Evolutionary conservation across 2,329 filamentous ascomycete species (phyloP).

Genomic region (Phialemoniopsis sp.): DNA sequence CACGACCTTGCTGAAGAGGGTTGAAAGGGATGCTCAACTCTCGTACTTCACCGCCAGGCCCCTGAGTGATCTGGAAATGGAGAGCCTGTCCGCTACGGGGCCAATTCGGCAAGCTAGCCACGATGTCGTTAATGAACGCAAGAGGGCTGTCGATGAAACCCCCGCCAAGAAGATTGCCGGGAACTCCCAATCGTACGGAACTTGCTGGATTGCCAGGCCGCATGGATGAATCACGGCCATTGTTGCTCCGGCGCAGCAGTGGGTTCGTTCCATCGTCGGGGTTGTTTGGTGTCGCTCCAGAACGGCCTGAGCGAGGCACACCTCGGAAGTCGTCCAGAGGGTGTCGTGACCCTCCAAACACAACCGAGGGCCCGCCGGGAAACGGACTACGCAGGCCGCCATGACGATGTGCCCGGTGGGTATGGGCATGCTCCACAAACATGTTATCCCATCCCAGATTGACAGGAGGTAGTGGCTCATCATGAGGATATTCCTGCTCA

Average conservation of each 20-base stretch:
- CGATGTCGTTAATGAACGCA: constrained; percentile 50
- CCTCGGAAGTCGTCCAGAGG: constrained; percentile 30
- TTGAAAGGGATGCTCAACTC: constrained; percentile 42
- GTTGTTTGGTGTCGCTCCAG: constrained; percentile 47
- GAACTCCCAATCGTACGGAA: too few species aligned
- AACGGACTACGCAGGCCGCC: constrained; percentile 53
- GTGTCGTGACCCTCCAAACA: constrained; percentile 55
- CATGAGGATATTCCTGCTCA: constrained; percentile 53
- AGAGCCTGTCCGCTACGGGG: constrained; percentile 46
- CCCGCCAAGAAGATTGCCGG: too few species aligned
- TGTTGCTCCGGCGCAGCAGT: constrained; percentile 61
- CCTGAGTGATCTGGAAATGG: constrained; percentile 55
- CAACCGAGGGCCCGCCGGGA: constrained; percentile 39
- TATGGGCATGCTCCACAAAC: constrained; percentile 43
- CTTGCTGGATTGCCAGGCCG: constrained; percentile 37
- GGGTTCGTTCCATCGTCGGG: constrained; percentile 85
- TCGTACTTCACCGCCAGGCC: constrained; percentile 42
- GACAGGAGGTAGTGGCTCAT: constrained; percentile 35
- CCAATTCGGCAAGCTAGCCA: constrained; percentile 48
- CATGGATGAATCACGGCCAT: constrained; percentile 39
- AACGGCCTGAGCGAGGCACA: constrained; percentile 35
- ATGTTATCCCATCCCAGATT: constrained; percentile 56
- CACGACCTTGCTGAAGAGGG: constrained; percentile 25
- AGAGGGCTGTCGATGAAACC: constrained; percentile 44
- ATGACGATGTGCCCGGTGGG: constrained; percentile 45